Base-by-base conservation (phyloP, 371 early-diverging fungal genomes). In the Circinella minor region DNA sequence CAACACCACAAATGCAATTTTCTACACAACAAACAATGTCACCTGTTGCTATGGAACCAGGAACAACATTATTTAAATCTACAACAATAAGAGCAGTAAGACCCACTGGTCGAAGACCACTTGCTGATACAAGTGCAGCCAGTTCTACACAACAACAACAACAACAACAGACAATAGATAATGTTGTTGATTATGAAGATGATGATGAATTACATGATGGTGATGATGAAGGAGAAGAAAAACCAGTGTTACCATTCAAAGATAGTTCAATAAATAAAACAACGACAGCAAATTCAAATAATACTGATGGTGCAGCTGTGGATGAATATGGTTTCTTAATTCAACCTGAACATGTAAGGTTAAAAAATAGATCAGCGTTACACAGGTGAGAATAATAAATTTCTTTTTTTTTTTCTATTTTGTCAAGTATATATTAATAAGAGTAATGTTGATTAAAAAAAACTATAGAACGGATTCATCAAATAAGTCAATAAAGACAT, bases 321-420 rank as follows among this genome's bases (percentile, higher is more conserved):
- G 86, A 88, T 64, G 83, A 87, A 67, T 87, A 85, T 70, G 91
- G 91, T 1, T 89, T 91, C 61, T 73, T 89, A n/a, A 67, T 77
- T 62, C 75, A 78, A 48, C 66, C 78, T 55, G 61, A 65, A 18
- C 65, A 51, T 36, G 61, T 67, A 49, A 65, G 46, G 61, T 36
- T 57, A 7, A 51, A 51, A 9, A 47, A 18, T 20, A 43, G 46
- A 1, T 17, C 66, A 36, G 17, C 59, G 11, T n/a, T 67, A 18
- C 57, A 67, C 17, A 57, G 66, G 66, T 57, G 57, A 57, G 39
- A 8, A 17, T 5, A 36, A 34, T 9, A 11, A 17, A 51, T 66
- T 46, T 4, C 9, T 39, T 6, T 39, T 39, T 6, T 39, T 39
- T 9, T 6, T 39, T 43, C 11, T 43, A 43, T 9, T 3, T 43